These are phyloP conservation scores for Monilinia laxa DNA, from an alignment of 2,329 filamentous ascomycete genomes.

Conservation along the genomic window DNA sequence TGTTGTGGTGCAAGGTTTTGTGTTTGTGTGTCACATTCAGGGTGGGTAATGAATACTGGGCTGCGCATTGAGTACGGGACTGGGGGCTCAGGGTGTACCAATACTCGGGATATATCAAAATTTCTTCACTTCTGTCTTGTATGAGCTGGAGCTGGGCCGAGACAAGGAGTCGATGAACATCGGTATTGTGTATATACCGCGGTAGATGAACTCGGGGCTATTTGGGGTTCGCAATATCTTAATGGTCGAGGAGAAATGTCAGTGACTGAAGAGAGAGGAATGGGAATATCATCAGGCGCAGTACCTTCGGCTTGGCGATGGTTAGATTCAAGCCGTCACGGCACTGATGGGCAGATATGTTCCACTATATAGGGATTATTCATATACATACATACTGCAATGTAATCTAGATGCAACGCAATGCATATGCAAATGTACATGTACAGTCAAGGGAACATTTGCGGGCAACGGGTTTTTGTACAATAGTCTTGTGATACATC, in stretches of 20 bases:
- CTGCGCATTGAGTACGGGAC: background rate
- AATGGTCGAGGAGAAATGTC: background rate
- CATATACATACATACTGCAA: slow-evolving; percentile 9
- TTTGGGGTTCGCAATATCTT: background rate
- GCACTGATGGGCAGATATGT: background rate
- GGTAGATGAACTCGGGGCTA: background rate
- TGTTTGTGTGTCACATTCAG: slow-evolving; percentile 6
- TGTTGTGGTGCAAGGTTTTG: slow-evolving; percentile 9
- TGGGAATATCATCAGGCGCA: background rate
- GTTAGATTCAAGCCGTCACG: background rate
- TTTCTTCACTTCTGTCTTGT: slow-evolving; percentile 4
- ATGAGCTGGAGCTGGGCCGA: slow-evolving; percentile 10
- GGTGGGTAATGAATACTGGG: background rate
- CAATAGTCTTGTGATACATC: slow-evolving; percentile 5
- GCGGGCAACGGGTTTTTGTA: slow-evolving; percentile 9
- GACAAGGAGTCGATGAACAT: background rate
- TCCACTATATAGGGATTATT: background rate
- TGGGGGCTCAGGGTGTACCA: background rate
- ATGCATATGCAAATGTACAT: slow-evolving; percentile 9
- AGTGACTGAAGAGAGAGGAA: background rate
- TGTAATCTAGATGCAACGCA: slow-evolving; percentile 4
- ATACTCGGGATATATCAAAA: slow-evolving; percentile 12
- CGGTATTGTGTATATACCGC: background rate
- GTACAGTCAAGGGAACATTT: background rate
- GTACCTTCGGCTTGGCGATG: background rate